Evolutionary conservation across 768 basidiomycete species (phyloP).

Genomic region (Mycena kentingensis): DNA sequence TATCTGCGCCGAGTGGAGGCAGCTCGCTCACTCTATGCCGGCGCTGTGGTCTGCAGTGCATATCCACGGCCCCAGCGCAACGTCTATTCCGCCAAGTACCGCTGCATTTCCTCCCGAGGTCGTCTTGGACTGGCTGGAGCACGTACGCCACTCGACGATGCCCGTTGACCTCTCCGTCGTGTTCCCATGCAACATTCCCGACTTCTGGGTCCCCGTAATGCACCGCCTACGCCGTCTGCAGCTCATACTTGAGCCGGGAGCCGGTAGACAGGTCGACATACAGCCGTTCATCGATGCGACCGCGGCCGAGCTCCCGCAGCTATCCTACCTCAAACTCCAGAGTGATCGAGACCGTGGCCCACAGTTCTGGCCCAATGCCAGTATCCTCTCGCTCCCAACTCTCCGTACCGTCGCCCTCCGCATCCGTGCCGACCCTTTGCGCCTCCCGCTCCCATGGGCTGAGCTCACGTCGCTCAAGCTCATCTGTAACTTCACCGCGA

Average conservation of each 20-base stretch:
- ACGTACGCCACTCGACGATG: background rate
- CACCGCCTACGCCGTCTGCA: background rate
- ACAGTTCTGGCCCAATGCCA: background rate
- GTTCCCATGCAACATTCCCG: background rate
- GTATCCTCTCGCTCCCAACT: background rate
- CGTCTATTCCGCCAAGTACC: background rate
- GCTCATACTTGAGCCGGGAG: background rate
- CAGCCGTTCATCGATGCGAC: background rate
- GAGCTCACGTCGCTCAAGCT: background rate
- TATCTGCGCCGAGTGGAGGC: constrained; percentile 9
- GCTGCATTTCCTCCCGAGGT: background rate
- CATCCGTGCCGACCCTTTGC: background rate
- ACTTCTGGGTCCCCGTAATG: background rate
- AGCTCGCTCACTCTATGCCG: constrained; percentile 6
- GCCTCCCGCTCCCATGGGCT: background rate
- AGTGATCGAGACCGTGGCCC: background rate
- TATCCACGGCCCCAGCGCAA: constrained; percentile 4
- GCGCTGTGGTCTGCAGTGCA: constrained; percentile 6
- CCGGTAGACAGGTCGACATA: background rate
- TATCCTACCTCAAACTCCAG: background rate
- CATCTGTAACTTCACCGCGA: background rate
- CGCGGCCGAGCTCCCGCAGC: background rate
- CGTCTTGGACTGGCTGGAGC: background rate
- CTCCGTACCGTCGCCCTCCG: background rate
- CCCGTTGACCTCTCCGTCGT: background rate